Evolutionary conservation across 2,329 filamentous ascomycete genomes (phyloP).

Genomic region (Trichophyton verrucosum): DNA sequence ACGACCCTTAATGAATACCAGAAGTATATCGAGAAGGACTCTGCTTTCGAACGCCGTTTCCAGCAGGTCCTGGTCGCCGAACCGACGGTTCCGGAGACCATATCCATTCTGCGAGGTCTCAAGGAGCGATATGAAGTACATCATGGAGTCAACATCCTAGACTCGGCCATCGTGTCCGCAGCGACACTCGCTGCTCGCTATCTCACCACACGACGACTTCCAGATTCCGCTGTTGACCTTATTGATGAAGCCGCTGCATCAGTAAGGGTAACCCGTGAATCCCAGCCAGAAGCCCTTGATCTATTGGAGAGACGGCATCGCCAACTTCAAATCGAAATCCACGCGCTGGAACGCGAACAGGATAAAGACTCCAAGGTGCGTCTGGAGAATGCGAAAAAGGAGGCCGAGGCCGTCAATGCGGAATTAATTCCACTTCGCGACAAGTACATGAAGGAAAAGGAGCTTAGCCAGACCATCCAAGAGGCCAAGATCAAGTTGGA

Average conservation of each 20-base stretch:
- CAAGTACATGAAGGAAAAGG: slow-evolving; percentile 90
- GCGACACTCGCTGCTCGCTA: slow-evolving; percentile 90
- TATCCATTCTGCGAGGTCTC: slow-evolving; percentile 94
- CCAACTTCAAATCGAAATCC: slow-evolving; percentile 94
- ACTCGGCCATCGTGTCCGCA: slow-evolving; percentile 80
- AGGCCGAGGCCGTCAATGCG: slow-evolving; percentile 88
- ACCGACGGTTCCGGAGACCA: slow-evolving; percentile 72
- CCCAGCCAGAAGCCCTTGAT: slow-evolving; percentile 89
- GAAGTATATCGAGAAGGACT: slow-evolving; percentile 98
- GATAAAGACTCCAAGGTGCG: slow-evolving; percentile 83
- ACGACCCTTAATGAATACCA: slow-evolving; percentile 92
- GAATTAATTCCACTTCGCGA: slow-evolving; percentile 83
- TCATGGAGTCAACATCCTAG: slow-evolving; percentile 92
- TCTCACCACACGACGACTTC: slow-evolving; percentile 76
- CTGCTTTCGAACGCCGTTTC: slow-evolving; percentile 95
- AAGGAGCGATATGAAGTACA: slow-evolving; percentile 98
- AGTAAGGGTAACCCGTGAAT: slow-evolving; percentile 90
- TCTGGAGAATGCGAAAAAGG: slow-evolving; percentile 69
- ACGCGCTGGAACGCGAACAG: slow-evolving; percentile 84
- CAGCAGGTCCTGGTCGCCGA: slow-evolving; percentile 97
- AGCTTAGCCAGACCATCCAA: slow-evolving; percentile 81
- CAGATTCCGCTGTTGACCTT: slow-evolving; percentile 91
- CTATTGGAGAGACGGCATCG: slow-evolving; percentile 80
- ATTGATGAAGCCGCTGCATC: slow-evolving; percentile 94
- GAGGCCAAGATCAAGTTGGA: slow-evolving; percentile 93